Evolutionary conservation across 1,284 basidiomycete genomes (phyloP).

Genomic region (Tilletia setariae): DNA sequence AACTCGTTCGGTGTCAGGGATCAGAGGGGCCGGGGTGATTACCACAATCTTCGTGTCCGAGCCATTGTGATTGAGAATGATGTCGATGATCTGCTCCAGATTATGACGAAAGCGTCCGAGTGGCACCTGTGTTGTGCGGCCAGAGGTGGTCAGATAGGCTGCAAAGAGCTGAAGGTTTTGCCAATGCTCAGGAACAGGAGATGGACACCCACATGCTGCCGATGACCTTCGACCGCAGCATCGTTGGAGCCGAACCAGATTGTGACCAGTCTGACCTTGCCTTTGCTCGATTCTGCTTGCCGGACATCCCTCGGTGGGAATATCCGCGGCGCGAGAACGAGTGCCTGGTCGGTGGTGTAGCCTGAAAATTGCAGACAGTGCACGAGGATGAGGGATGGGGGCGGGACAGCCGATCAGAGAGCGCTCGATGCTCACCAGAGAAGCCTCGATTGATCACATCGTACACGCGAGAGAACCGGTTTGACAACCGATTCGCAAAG

Average conservation of each 20-base stretch:
- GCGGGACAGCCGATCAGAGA: too few relatives aligned
- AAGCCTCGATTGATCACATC: slow-evolving; percentile 12
- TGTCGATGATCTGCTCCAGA: neutral
- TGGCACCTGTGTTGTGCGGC: neutral
- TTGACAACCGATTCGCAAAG: neutral
- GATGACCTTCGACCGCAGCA: neutral
- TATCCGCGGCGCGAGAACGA: neutral
- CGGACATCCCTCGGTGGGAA: neutral
- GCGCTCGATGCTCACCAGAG: neutral
- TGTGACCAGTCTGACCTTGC: neutral
- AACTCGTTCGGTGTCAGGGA: neutral
- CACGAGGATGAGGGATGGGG: too few relatives aligned
- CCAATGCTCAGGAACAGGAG: neutral
- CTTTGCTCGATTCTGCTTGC: too few relatives aligned
- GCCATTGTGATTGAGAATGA: neutral
- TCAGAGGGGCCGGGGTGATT: neutral
- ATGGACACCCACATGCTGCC: slow-evolving; percentile 4
- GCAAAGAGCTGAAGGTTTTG: too few relatives aligned
- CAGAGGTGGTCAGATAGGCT: neutral
- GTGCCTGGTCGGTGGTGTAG: slow-evolving; percentile 10
- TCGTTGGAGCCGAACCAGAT: slow-evolving; percentile 13
- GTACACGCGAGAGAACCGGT: slow-evolving; percentile 7
- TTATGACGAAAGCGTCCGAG: slow-evolving; percentile 4
- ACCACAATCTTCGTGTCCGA: neutral
- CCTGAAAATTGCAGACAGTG: neutral